Conservation (phyloP, 2,329 filamentous ascomycete species). For the Curvularia hawaiiensis region DNA sequence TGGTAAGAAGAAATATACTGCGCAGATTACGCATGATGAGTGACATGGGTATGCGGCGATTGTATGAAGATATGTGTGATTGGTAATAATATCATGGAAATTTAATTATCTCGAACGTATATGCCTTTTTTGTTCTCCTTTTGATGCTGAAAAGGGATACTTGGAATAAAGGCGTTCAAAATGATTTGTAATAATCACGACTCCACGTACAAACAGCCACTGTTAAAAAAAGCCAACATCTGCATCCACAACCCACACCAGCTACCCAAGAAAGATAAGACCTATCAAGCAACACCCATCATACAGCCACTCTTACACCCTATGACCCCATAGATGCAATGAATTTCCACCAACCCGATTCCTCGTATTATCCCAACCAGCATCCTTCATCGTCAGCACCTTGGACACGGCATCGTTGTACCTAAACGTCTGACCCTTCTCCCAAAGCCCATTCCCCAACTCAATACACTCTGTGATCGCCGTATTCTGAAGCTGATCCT, state of each 20-base stretch:
- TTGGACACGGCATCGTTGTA: slow-evolving; percentile 36
- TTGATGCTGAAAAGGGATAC: background rate
- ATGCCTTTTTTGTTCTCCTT: background rate
- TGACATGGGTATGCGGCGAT: background rate
- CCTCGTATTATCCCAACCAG: slow-evolving; percentile 40
- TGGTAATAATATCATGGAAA: background rate
- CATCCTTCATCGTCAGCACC: slow-evolving; percentile 41
- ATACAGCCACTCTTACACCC: slow-evolving; percentile 18
- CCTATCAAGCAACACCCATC: background rate
- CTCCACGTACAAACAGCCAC: background rate
- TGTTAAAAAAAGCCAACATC: background rate
- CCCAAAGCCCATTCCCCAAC: slow-evolving; percentile 41
- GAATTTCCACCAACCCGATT: slow-evolving; percentile 35
- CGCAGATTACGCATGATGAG: background rate
- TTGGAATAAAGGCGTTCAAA: background rate
- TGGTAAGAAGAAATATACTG: slow-evolving; percentile 18
- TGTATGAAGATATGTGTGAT: background rate
- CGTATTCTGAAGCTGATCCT: slow-evolving; percentile 34
- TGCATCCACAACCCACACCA: background rate
- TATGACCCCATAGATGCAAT: slow-evolving; percentile 39
- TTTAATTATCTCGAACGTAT: background rate
- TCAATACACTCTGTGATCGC: slow-evolving; percentile 44
- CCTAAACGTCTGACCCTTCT: slow-evolving; percentile 44
- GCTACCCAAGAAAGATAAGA: background rate
- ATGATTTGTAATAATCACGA: background rate